Evolutionary conservation across 2,329 filamentous ascomycete genomes (phyloP).

Genomic region (Colletotrichum liaoningense): DNA sequence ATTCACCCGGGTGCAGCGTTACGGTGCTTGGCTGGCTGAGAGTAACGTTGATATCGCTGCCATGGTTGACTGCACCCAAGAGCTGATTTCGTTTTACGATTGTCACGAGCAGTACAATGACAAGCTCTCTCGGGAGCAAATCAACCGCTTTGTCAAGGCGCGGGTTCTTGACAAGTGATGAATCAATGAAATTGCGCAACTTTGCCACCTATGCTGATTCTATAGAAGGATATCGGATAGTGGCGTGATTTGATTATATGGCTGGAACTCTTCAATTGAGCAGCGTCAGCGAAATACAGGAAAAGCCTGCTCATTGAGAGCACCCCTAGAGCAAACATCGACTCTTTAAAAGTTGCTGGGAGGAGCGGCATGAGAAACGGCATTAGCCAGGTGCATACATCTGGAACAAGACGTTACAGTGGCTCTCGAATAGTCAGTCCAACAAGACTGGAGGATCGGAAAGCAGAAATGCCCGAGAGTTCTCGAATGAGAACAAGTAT

Average conservation of each 20-base stretch:
- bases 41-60: conserved; percentile 86
- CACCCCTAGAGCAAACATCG: not conserved
- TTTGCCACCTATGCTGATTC: not conserved
- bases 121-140: conserved; percentile 67
- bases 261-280: not conserved
- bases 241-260: not conserved
- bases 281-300: not conserved
- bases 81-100: conserved; percentile 91
- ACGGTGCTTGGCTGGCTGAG: conserved; percentile 84
- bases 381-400: not conserved
- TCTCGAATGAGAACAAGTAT: not conserved
- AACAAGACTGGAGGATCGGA: not conserved
- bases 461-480: not conserved
- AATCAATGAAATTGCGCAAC: not conserved
- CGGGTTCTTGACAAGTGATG: conserved; percentile 63
- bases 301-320: not conserved
- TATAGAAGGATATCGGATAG: not conserved
- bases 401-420: not conserved
- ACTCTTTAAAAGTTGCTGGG: not conserved
- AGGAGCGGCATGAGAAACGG: not conserved
- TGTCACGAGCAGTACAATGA: conserved; percentile 71
- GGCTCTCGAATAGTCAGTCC: not conserved
- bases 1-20: conserved; percentile 73
- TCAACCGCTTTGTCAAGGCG: conserved; percentile 70
- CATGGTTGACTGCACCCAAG: conserved; percentile 90